Base-by-base conservation (phyloP, 306 rosid genomes). In the Vigna hirtella region DNA sequence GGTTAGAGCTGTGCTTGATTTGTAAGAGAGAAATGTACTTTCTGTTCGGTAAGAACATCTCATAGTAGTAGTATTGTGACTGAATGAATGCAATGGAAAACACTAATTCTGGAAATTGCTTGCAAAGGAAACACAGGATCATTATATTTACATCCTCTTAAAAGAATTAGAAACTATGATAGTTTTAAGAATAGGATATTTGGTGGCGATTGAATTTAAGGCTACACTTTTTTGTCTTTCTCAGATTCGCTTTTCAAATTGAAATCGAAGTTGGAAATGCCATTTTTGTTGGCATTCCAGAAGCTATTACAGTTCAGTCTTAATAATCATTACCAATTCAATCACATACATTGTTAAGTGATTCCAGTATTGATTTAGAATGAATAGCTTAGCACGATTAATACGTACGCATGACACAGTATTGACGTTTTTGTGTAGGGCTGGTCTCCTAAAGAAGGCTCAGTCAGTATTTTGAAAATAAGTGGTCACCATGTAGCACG, bases 21-120 rank as follows among this genome's bases (percentile, higher is more conserved):
- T 83, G 85, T 52, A 86, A 76, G 81, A 43, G 74, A 72, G 72
- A n/a, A 32, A 58, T 76, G 81, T 79, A 66, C 3, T 66, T 79
- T 59, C 3, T 66, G 34, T 52, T 76, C 71, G 38, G 47, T 52
- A 32, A 57, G 49, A 76, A 66, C 78, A 58, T 50, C 38, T 75
- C 22, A 51, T 65, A 53, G n/a, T 48, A 15, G 0, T 66, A 18
- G 68, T 76, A 40, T 70, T 76, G 80, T 34, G 51, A 75, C 84
- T 47, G 52, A 63, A 45, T 47, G 61, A 63, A 45, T 45, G 50
- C 50, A 45, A 65, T 80, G 48, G 4, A 66, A 20, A 77, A 34
- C 38, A 38, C 70, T 73, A 43, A 77, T 77, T 73, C 15, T 45
- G 63, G 67, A 52, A 65, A 70, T 69, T 16, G n/a, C 34, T 47